A percentile compares a stretch with the other conserved stretches of the same genome.
phyloP scores from a whole-genome alignment of 1,284 basidiomycete genomes.

The Tremellales sp. region DNA sequence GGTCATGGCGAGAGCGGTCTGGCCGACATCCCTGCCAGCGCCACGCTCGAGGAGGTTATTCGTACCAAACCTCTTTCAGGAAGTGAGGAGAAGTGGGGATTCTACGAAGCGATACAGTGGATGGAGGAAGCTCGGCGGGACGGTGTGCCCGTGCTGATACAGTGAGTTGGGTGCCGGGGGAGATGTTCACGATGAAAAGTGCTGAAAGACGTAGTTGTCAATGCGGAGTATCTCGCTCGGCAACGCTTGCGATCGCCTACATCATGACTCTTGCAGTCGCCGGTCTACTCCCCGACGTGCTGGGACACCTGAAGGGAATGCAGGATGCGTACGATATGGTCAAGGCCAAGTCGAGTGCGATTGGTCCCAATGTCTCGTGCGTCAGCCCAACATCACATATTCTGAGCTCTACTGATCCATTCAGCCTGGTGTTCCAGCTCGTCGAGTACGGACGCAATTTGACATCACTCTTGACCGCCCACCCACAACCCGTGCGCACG shows the following conservation, averaged over 20 bases:
- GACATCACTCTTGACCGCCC: conserved; percentile 57
- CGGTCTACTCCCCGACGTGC: conserved; percentile 61
- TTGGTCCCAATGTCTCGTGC: conserved; percentile 94
- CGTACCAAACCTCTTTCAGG: background rate
- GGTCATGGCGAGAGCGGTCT: conserved; percentile 89
- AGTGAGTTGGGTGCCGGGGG: conserved; percentile 56
- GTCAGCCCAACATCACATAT: conserved; percentile 43
- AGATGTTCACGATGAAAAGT: no score
- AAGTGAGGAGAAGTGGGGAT: conserved; percentile 52
- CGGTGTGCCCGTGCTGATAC: conserved; percentile 76
- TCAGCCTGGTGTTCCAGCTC: conserved; percentile 90
- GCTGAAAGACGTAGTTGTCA: no score
- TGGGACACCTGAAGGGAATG: conserved; percentile 73
- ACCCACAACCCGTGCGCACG: conserved; percentile 19
- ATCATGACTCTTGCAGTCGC: conserved; percentile 88
- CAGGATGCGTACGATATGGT: conserved; percentile 88
- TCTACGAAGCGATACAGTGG: conserved; percentile 73
- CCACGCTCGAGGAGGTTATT: conserved; percentile 20
- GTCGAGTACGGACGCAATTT: conserved; percentile 87
- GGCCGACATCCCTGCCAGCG: conserved; percentile 53
- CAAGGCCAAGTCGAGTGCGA: conserved; percentile 79
- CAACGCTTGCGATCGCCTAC: conserved; percentile 86
- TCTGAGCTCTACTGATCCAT: conserved; percentile 7
- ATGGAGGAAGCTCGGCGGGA: conserved; percentile 69
- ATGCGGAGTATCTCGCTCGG: conserved; percentile 91